Evolutionary conservation across 108 stramenopile genomes (phyloP), one percentile per base, ranked within the genome.

Genomic region (Chaetoceros tenuissimus): DNA sequence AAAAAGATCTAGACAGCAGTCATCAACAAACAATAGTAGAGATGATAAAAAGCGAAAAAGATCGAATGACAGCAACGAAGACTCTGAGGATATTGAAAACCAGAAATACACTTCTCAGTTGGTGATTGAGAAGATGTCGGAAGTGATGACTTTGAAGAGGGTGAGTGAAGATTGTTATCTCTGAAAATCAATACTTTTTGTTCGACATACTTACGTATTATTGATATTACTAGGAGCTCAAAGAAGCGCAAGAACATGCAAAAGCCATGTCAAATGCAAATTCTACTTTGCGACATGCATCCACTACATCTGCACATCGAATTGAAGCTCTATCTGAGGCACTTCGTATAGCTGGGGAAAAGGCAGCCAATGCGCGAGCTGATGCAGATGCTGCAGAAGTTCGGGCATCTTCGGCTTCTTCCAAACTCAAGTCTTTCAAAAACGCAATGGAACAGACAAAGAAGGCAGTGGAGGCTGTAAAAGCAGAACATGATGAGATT

Each of bases 301-400:
- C 57, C 48, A 40, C 52, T 1, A 60, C 73, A 28, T 55, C 67
- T 28, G 58, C 73, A 56, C 44, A 51, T 23, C 78, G 79, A 51
- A 53, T 81, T n/a, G 77, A 81, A 44, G 69, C 75, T 0, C 67
- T 77, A 1, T 26, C 60, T n/a, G 75, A 73, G 44, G 84, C 84
- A 1, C 75, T 81, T 27, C 62, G 68, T 54, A 64, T 79, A 26
- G 78, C 84, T 3, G 65, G 69, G 20, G 62, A 57, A 23, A 79
- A 69, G 52, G 76, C 75, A 10, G 77, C 77, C 28, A 64, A 76
- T 24, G 78, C 84, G 22, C 72, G 84, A 10, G 80, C 80, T 27
- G 84, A 85, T 48, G 84, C 84, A 21, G 84, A 85, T 62, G 80
- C 80, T 43, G 66, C 84, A 30, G 72, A 85, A 58, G 78, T 75